Conservation (phyloP, 768 basidiomycete species). For the Suillus sp. region DNA sequence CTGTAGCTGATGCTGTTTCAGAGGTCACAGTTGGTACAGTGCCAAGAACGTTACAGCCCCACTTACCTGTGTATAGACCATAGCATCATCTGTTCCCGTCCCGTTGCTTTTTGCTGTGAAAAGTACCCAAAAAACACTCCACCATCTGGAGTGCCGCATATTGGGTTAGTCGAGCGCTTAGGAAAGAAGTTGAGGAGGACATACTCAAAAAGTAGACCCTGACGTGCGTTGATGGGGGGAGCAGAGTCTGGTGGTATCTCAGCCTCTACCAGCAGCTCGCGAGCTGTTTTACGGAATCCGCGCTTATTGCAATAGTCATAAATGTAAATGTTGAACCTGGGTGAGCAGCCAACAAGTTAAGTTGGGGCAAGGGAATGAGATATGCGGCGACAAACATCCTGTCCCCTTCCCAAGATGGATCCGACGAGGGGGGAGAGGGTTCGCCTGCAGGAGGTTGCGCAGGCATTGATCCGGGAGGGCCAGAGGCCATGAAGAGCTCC, state of each 20-base stretch:
- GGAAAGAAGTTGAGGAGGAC: conserved; percentile 24
- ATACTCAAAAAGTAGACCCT: conserved; percentile 83
- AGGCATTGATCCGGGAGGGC: conserved; percentile 31
- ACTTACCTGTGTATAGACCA: conserved; percentile 70
- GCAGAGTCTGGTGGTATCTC: conserved; percentile 60
- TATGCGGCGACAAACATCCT: conserved; percentile 59
- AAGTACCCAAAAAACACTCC: conserved; percentile 87
- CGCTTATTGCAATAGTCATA: conserved; percentile 84
- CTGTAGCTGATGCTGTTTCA: conserved; percentile 39
- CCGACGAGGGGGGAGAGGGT: conserved; percentile 23
- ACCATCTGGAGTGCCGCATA: conserved; percentile 58
- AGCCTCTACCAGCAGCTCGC: conserved; percentile 66
- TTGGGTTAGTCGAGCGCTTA: conserved; percentile 9
- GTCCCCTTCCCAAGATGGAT: conserved; percentile 80
- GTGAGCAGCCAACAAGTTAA: conserved; percentile 16
- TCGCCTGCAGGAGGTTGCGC: conserved; percentile 14
- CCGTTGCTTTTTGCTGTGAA: conserved; percentile 80
- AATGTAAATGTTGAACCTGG: conserved; percentile 89
- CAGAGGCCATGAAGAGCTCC: conserved; percentile 18
- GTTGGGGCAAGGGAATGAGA: conserved; percentile 5
- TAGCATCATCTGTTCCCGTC: conserved; percentile 65
- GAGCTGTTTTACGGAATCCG: conserved; percentile 73
- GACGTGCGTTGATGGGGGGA: conserved; percentile 82
- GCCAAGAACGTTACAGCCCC: conserved; percentile 7
- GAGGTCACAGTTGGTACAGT: conserved; percentile 16